Conservation (phyloP, 208 protist species). For the Endotrypanum monterogeii region DNA sequence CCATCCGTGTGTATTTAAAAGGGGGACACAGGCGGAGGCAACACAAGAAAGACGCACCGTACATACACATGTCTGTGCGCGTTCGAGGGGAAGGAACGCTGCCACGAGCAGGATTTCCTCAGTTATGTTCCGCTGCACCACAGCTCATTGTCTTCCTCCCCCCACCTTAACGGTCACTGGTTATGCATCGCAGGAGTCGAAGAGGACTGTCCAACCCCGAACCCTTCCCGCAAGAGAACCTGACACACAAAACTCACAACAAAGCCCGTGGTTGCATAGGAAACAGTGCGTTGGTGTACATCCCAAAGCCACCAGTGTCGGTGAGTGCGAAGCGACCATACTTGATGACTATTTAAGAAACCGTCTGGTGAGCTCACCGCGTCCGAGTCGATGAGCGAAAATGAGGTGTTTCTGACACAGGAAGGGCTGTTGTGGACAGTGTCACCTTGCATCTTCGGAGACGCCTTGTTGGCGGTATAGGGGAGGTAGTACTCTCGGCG, state of each 20-base stretch:
- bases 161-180: background rate
- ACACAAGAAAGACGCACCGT: background rate
- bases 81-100: background rate
- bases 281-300: slow-evolving; percentile 48
- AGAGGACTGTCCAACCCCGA: slow-evolving; percentile 19
- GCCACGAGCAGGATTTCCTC: background rate
- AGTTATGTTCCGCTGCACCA: background rate
- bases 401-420: background rate
- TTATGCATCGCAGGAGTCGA: background rate
- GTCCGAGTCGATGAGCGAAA: slow-evolving; percentile 9
- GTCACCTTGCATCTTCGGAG: slow-evolving; percentile 18
- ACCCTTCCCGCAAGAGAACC: slow-evolving; percentile 37
- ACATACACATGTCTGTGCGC: background rate
- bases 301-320: slow-evolving; percentile 81
- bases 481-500: slow-evolving; percentile 26
- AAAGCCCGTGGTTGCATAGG: slow-evolving; percentile 54
- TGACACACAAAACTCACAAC: slow-evolving; percentile 45
- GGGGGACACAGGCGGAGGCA: background rate
- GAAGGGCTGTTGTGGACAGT: background rate
- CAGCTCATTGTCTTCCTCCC: background rate
- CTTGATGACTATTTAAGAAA: slow-evolving; percentile 38
- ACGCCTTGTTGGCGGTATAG: slow-evolving; percentile 36
- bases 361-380: slow-evolving; percentile 36
- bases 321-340: slow-evolving; percentile 67
- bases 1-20: background rate